Evolutionary conservation across 139 green algal genomes (phyloP).

Genomic region (Tetradesmus lagerheimii): DNA sequence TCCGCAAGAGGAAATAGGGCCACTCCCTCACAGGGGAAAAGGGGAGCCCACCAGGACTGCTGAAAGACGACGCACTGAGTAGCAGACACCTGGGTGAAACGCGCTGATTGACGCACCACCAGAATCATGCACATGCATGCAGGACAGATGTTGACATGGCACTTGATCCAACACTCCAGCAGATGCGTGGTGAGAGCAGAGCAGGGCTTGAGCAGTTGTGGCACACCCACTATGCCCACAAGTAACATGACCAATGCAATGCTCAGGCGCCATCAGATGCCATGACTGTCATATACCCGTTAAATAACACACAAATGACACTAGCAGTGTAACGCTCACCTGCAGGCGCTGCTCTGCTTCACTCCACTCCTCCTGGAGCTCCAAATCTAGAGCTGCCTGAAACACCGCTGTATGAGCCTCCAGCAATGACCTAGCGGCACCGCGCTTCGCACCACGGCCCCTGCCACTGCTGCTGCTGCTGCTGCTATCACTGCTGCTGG

Average conservation of each 20-base stretch:
- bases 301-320: neutral
- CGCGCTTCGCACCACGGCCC: constrained; percentile 52
- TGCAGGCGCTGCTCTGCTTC: constrained; percentile 40
- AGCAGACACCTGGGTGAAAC: too few species aligned
- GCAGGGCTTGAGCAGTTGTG: too few species aligned
- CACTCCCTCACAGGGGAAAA: constrained; percentile 57
- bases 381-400: constrained; percentile 54
- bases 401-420: constrained; percentile 50
- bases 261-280: too few species aligned
- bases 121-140: too few species aligned
- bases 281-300: neutral
- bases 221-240: too few species aligned
- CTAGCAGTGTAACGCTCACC: neutral
- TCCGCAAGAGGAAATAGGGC: constrained; percentile 66
- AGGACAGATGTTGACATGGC: too few species aligned
- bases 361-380: constrained; percentile 55
- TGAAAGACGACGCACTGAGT: neutral
- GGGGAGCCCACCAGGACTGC: constrained; percentile 37
- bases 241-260: too few species aligned
- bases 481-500: neutral
- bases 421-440: constrained; percentile 44
- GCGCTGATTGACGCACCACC: too few species aligned
- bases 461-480: constrained; percentile 46
- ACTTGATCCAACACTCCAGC: too few species aligned
- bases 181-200: too few species aligned